Conservation (phyloP, 768 basidiomycete genomes). For the Pulveroboletus sp. region DNA sequence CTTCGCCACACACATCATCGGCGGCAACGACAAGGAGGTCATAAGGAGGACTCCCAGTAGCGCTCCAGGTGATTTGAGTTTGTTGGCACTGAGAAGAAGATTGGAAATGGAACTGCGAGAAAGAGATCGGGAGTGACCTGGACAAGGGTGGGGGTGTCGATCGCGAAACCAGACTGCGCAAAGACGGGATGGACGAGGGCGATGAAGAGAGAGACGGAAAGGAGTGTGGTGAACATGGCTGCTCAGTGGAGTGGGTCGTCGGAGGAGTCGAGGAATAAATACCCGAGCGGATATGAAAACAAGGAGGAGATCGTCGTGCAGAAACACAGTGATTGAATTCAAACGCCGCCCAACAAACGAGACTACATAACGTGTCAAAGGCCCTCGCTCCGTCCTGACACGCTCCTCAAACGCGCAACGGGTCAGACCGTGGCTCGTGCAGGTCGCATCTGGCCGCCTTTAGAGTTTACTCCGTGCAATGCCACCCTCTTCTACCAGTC, state of each 20-base stretch:
- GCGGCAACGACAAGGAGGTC: conserved; percentile 52
- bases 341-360: conserved; percentile 18
- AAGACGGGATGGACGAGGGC: conserved; percentile 46
- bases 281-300: conserved; percentile 15
- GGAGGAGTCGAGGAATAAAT: conserved; percentile 6
- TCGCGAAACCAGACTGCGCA: conserved; percentile 43
- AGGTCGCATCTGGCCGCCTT: not conserved
- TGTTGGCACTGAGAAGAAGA: conserved; percentile 45
- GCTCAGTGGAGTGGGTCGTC: conserved; percentile 3
- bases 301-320: not conserved
- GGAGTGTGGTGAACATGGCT: conserved; percentile 75
- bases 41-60: conserved; percentile 42
- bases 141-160: conserved; percentile 46
- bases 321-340: conserved; percentile 9
- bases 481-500: conserved; percentile 23
- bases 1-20: conserved; percentile 51
- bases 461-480: conserved; percentile 28
- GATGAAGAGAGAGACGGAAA: conserved; percentile 67
- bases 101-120: not conserved
- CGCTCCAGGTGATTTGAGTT: conserved; percentile 42
- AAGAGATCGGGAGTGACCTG: conserved; percentile 41
- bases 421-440: too few species aligned
- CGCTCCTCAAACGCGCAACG: too few species aligned
- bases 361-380: too few species aligned
- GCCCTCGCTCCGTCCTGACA: too few species aligned